Evolutionary conservation across 176 grass and related monocot genomes (phyloP).

Genomic region (Hordeum vulgare): DNA sequence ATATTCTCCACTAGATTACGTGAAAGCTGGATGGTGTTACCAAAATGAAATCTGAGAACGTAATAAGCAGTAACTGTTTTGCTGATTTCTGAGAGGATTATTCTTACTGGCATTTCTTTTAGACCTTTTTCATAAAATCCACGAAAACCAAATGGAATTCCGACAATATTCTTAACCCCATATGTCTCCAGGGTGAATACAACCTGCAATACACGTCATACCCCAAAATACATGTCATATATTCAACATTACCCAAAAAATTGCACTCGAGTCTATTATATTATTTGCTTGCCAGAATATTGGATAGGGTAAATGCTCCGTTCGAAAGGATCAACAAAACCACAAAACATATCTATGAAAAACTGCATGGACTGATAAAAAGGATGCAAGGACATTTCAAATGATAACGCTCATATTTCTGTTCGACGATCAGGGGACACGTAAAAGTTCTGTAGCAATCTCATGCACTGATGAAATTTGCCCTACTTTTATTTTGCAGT

Average conservation of each 20-base stretch:
- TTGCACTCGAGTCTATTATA: neutral
- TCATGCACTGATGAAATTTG: neutral
- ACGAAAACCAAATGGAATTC: constrained; percentile 87
- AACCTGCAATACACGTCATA: no score
- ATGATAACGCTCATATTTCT: neutral
- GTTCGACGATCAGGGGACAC: neutral
- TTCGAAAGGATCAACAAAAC: neutral
- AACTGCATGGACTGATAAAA: no score
- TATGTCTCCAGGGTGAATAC: constrained; percentile 92
- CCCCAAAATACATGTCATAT: neutral
- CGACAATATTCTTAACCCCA: constrained; percentile 91
- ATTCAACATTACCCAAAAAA: neutral
- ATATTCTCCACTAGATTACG: constrained; percentile 88
- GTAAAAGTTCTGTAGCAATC: neutral
- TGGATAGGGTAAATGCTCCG: neutral
- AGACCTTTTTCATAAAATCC: constrained; percentile 89
- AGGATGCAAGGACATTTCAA: neutral
- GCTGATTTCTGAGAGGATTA: neutral
- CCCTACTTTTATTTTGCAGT: neutral
- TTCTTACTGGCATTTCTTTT: constrained; percentile 75
- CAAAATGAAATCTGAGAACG: neutral
- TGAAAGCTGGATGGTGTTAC: constrained; percentile 60
- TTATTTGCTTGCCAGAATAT: neutral
- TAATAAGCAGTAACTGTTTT: neutral
- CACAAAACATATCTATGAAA: neutral